phyloP scores from a whole-genome alignment of 2,329 filamentous ascomycete species.

The Albifimbria verrucaria region DNA sequence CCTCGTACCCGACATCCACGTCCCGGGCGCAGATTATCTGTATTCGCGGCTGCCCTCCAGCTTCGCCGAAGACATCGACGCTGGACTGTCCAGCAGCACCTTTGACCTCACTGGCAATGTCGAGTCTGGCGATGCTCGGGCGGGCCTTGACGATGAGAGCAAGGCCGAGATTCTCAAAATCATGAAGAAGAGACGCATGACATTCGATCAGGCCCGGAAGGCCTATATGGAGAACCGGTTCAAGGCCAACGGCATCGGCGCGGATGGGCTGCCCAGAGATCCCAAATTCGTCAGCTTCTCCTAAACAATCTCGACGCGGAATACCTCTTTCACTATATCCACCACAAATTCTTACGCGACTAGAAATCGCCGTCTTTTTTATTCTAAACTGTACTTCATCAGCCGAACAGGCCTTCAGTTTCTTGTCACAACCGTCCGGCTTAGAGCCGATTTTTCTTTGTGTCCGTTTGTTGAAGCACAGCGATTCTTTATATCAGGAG shows the following conservation, averaged over 20 bases:
- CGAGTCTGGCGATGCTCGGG: constrained; percentile 71
- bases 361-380: background rate
- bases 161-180: constrained; percentile 84
- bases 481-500: no score
- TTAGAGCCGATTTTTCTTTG: no score
- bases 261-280: constrained; percentile 83
- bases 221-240: constrained; percentile 85
- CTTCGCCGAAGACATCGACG: constrained; percentile 83
- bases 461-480: no score
- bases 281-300: constrained; percentile 93
- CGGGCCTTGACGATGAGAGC: constrained; percentile 74
- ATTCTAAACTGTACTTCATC: no score
- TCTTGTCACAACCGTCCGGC: no score
- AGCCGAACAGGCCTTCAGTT: no score
- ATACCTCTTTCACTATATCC: no score
- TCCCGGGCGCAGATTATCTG: constrained; percentile 57
- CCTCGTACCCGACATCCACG: constrained; percentile 57
- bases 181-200: constrained; percentile 81
- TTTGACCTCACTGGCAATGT: constrained; percentile 85
- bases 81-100: constrained; percentile 75
- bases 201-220: constrained; percentile 87
- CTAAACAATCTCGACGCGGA: no score
- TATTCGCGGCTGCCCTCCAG: constrained; percentile 75
- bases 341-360: no score
- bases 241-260: constrained; percentile 80